Evolutionary conservation across 2,329 filamentous ascomycete genomes (phyloP), one percentile per base, ranked within the genome.

Genomic region (Neonectria coccinea): DNA sequence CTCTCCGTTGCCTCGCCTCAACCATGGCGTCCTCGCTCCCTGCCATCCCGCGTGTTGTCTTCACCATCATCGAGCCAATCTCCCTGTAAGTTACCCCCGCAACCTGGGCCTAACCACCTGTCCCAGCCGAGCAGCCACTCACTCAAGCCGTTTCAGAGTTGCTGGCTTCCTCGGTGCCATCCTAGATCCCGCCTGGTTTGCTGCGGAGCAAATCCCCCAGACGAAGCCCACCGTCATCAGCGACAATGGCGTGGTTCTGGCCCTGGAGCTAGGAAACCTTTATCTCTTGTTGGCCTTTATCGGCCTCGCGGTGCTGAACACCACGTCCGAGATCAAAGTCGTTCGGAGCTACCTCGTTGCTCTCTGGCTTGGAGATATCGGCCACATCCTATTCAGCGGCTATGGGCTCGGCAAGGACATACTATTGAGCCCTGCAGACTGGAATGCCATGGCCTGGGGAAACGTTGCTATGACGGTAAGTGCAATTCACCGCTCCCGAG

Each of bases 381-480:
- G 89, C 3, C 91, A 93, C 75, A 79, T 93, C 27, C 86, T 83
- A 54, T 82, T 89, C 65, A 91, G 87, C 16, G 78, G 76, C 18
- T 87, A 86, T 71, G 84, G 83, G 7, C 81, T 93, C 67, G 90
- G 89, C 9, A 81, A 81, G 74, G 82, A 86, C 10, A 79, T 79
- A 36, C 83, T 87, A 51, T 66, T 86, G 48, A 83, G 88, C 68
- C 77, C 90, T 11, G 77, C 73, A 5, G 79, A 77, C 22, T 93
- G 91, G 91, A 93, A 92, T 75, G 80, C 85, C 36, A 85, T 91
- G 81, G 86, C 89, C n/a, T 92, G 88, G 87, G 91, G 91, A 3
- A 93, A 93, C 72, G 83, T 94, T 66, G 89, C 85, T 8, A 83
- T 85, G 54, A 92, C 91, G 27, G 85, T 89, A 71, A 79, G 85